Base-by-base conservation (phyloP, 2,329 filamentous ascomycete genomes). In the Clarireedia paspali region DNA sequence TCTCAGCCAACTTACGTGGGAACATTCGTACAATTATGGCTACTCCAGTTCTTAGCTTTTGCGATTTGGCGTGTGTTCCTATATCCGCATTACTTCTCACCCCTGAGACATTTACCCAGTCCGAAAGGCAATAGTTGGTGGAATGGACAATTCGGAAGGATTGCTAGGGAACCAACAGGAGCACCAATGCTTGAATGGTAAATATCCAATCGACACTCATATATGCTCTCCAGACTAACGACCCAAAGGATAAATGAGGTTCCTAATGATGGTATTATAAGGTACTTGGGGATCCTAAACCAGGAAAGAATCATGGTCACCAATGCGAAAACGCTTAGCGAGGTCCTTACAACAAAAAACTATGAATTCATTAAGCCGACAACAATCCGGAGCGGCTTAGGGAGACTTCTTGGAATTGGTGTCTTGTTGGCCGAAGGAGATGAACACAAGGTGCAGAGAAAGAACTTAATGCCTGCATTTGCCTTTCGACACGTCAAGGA, bases 381-480 rank as follows among this genome's bases (percentile, higher is more conserved):
- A 1, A 66, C 75, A 24, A 63, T 88, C 30, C 74, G 80, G 36
- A 71, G 71, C 45, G 76, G 77, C 1, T 72, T 92, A 4, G 80
- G 78, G 1, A 77, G 81, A 23, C 75, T 91, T 26, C 75, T 92
- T 12, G 87, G 89, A 9, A 72, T 85, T 12, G 88, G 88, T 9
- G 74, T 92, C 14, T 72, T 96, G 39, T 74, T 96, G 10, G 88
- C 89, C 2, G 91, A 96, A 71, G 91, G 91, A n/a, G 88, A 95
- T 12, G 88, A 91, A 65, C 92, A 96, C 70, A 94, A 87, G 73
- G 74, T 81, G 64, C 88, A 91, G 73, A 80, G 91, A 47, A 91
- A 88, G 68, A 84, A 86, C 57, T 79, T 95, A 17, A 82, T 86
- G 73, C 90, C 90, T 0, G 88, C 89, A 2, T 96, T 96, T 70